Base-by-base conservation (phyloP, 805 yeast species). In the Schizosaccharomyces osmophilus region DNA sequence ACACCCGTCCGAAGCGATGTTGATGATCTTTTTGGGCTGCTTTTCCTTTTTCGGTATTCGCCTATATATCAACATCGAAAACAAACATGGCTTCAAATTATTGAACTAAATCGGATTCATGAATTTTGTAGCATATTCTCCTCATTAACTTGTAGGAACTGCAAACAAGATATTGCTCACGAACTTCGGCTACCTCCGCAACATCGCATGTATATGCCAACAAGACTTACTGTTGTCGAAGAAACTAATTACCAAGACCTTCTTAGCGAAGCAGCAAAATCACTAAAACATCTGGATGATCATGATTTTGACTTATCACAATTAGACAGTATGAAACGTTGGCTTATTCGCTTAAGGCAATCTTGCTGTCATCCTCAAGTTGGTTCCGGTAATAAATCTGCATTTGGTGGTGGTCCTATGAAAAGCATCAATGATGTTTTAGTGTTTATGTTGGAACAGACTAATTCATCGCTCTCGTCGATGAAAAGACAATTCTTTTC, bases 131-230 rank as follows among this genome's bases (percentile, higher is more conserved):
- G 75, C 59, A 67, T 87, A 5, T 83, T 89, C 74, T 71, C 73
- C 6, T 61, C 68, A 0, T 67, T 84, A 5, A 78, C 87, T 19
- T 69, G 89, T 9, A 73, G 98, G 43, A 97, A 93, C 68, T 84
- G 95, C 0, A 88, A 87, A 67, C 78, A 81, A 15, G 82, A 84
- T 83, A 95, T 93, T 0, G 79, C 80, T 43, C 77, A 79, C 58
- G 94, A 90, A 66, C 81, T 93, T 17, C 69, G 75, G 51, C 74
- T 93, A 9, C 98, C 98, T 0, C 80, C 81, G 0, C 98, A 93
- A 69, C 76, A 77, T 3, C 75, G 95, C 61, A 75, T 82, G 9
- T 73, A 88, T 58, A 70, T 93, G 59, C 77, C 85, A 1, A 75
- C 86, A 22, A 87, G 88, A 2, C 85, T 93, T 69, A 82, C 85